phyloP scores from a whole-genome alignment of 257 asterid species.

The Schizonepeta tenuifolia region DNA sequence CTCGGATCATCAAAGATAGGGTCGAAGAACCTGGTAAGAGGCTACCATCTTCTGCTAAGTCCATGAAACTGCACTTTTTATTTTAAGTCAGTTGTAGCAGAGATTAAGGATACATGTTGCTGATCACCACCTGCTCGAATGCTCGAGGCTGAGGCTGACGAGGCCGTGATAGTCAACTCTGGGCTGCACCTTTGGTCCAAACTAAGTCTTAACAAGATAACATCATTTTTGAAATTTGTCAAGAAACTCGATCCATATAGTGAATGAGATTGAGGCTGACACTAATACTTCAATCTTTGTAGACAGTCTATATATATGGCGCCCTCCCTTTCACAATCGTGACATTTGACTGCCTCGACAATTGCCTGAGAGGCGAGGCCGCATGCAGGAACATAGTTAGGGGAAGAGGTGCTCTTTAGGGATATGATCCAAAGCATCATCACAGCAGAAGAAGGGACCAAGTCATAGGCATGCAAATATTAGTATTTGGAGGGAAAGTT shows the following conservation, averaged over 20 bases:
- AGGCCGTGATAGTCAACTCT: constrained; percentile 37
- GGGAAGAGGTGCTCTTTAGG: constrained; percentile 36
- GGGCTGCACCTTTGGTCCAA: constrained; percentile 30
- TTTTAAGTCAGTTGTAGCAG: constrained; percentile 36
- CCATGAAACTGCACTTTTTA: constrained; percentile 39
- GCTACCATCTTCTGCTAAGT: constrained; percentile 39
- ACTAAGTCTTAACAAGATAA: constrained; percentile 34
- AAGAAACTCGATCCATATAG: constrained; percentile 39
- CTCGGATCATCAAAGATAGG: constrained; percentile 36
- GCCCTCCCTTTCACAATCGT: constrained; percentile 28
- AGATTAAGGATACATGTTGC: constrained; percentile 32
- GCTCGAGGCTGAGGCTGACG: too few relatives aligned
- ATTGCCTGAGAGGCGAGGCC: constrained; percentile 29
- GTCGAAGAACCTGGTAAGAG: constrained; percentile 42
- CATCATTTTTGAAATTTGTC: constrained; percentile 25
- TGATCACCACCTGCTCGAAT: constrained; percentile 31
- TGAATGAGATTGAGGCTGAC: constrained; percentile 38
- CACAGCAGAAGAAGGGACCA: constrained; percentile 31
- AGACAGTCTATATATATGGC: constrained; percentile 38
- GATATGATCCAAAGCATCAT: constrained; percentile 30
- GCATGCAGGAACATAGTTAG: constrained; percentile 22
- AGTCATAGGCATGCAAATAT: constrained; percentile 38
- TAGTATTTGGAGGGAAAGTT: constrained; percentile 43
- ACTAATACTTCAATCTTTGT: constrained; percentile 34
- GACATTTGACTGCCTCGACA: constrained; percentile 40